A percentile compares a stretch with the other conserved stretches of the same genome.
Conservation (phyloP, 805 yeast species). For the Saturnispora zaruensis region DNA sequence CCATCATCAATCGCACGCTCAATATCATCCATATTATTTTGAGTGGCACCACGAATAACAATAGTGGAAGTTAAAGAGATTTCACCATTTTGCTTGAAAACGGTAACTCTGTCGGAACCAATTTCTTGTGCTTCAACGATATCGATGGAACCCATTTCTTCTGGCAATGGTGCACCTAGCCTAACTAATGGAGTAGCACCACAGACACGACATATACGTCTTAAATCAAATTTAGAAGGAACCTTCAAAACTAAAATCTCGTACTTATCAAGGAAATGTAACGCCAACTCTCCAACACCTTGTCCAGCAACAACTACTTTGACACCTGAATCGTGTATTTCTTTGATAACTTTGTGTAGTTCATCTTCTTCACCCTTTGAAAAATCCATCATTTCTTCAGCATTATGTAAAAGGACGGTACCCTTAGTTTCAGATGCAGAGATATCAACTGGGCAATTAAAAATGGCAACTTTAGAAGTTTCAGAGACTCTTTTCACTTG, state of each 20-base stretch:
- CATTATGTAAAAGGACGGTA: conserved; percentile 90
- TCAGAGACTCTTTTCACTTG: conserved; percentile 53
- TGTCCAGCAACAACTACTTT: conserved; percentile 91
- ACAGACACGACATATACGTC: conserved; percentile 91
- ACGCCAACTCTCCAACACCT: conserved; percentile 84
- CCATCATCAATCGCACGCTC: conserved; percentile 98
- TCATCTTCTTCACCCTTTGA: conserved; percentile 94
- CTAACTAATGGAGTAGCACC: conserved; percentile 96
- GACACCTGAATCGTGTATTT: conserved; percentile 76
- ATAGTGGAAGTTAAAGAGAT: conserved; percentile 83
- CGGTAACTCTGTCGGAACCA: conserved; percentile 95
- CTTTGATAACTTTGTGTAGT: conserved; percentile 76
- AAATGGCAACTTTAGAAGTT: conserved; percentile 82
- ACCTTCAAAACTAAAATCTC: conserved; percentile 80
- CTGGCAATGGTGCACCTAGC: conserved; percentile 90
- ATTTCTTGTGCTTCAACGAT: conserved; percentile 85
- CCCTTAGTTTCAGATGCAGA: conserved; percentile 98
- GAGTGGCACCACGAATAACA: conserved; percentile 93
- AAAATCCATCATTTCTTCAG: conserved; percentile 93
- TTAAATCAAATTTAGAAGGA: conserved; percentile 87
- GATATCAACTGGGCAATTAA: conserved; percentile 88
- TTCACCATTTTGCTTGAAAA: conserved; percentile 70
- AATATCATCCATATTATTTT: conserved; percentile 83
- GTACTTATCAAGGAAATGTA: conserved; percentile 85
- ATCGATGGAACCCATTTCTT: conserved; percentile 85